Base-by-base conservation (phyloP, 306 rosid species). In the Calophaca sinica region DNA sequence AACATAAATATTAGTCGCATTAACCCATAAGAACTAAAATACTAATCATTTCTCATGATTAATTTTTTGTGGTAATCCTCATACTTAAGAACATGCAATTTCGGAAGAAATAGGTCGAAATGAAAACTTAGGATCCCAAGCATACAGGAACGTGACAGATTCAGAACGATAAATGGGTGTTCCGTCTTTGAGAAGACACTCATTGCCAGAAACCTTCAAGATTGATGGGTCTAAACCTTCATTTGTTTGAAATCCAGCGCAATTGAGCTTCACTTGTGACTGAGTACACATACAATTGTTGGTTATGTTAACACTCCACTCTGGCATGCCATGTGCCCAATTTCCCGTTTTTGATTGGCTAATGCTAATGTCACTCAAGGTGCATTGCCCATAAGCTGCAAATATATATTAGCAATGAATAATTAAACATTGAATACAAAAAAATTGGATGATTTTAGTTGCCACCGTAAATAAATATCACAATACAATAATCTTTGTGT, bases 151-250 rank as follows among this genome's bases (percentile, higher is more conserved):
- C 0, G 0, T 4, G 1, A 67, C 33, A 66, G 58, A 11, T 6
- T 58, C 0, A 31, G 1, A 20, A 64, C 1, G 0, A 6, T 26
- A 0, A 7, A 50, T 2, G 2, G 33, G 5, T 49, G 3, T 0
- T n/a, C 84, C 80, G 6, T 31, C 9, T 3, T 28, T 67, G 2
- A 80, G 42, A 73, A 80, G 58, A 36, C 76, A 74, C 4, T 35
- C 58, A 10, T 9, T 5, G 1, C 42, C 55, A 29, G 7, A 14
- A 55, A 57, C 0, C 1, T 3, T 57, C 11, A 80, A 74, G 9
- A 66, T 59, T 59, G 72, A 20, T 13, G 59, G 76, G 12, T 67
- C 71, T 7, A 0, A 51, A 3, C 0, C 0, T 48, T 31, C 0
- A 38, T 32, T 1, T 11, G 81, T 76, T 45, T 45, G 33, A 60